Percentiles rank a stretch among this genome's conserved stretches.
These are phyloP conservation scores for Aspergillus sclerotialis DNA, from an alignment of 2,329 filamentous ascomycete species.

Conservation along the genomic window DNA sequence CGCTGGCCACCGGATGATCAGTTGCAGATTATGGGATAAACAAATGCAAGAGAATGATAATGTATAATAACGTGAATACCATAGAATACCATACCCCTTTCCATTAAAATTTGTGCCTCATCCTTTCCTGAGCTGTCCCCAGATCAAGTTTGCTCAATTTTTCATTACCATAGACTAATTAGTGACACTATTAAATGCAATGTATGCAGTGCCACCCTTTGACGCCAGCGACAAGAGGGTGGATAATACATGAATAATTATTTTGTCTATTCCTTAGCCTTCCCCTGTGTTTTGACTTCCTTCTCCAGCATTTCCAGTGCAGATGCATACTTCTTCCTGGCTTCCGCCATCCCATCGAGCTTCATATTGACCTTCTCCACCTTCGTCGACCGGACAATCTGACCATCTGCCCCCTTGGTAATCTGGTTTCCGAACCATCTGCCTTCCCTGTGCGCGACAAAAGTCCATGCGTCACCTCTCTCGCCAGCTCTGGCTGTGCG, in stretches of 20 bases:
- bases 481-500: constrained; percentile 79
- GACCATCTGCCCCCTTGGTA: constrained; percentile 42
- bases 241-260: neutral
- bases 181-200: no score
- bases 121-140: no score
- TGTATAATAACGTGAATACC: no score
- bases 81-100: no score
- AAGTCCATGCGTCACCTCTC: constrained; percentile 72
- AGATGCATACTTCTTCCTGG: constrained; percentile 24
- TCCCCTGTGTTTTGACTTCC: constrained; percentile 24
- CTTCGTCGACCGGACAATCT: constrained; percentile 21
- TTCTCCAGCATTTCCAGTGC: constrained; percentile 31
- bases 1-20: constrained; percentile 92
- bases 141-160: no score
- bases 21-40: constrained; percentile 84
- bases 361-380: constrained; percentile 27
- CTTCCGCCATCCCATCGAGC: constrained; percentile 17
- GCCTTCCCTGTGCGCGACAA: constrained; percentile 74
- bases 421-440: constrained; percentile 90
- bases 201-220: no score
- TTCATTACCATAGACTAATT: no score
- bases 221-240: neutral
- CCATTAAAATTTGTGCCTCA: no score
- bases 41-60: no score
- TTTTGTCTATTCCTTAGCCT: constrained; percentile 3